Base-by-base conservation (phyloP, 2,329 filamentous ascomycete species). In the Xylariaceae sp. region DNA sequence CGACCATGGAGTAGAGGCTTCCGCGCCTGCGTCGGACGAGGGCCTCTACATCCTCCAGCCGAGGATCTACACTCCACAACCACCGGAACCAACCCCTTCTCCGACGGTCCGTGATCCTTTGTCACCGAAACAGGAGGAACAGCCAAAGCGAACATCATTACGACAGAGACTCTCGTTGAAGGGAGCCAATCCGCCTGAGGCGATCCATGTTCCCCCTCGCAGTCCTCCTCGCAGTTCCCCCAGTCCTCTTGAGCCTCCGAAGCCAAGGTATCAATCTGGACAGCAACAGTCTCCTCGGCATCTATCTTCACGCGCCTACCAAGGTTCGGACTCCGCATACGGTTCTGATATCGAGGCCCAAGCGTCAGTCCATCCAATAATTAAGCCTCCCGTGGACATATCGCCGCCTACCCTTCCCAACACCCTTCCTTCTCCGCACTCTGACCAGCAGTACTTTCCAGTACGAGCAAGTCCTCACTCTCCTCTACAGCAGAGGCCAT, bases 391-490 rank as follows among this genome's bases (percentile, higher is more conserved):
- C 3, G 57, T 60, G 14, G 71, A 74, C 19, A 71, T 77, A 44
- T 68, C 75, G 1, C 71, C 73, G 1, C 77, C 77, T 0, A 65
- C 65, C 3, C 66, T 78, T 16, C 70, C 66, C 1, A 74, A 74
- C 0, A 71, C 76, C 1, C 70, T 81, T 20, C 77, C 78, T 1
- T 81, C 79, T 2, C 81, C 81, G 2, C 74, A 75, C 18, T 82
- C 80, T 0, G 81, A 84, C 50, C 84, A 87, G 59, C 81, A 78
- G 62, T 88, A 86, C 70, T 81, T 80, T 10, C 85, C 85, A 0
- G 84, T 88, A 1, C 80, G 81, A 44, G 85, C 85, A 14, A 86
- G 81, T 44, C 85, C 85, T 2, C 81, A 88, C 62, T 88, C 85
- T 4, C 85, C 85, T 12, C 72, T 88, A 1, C 85, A 87, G 68